Base-by-base conservation (phyloP, 2,329 filamentous ascomycete species). In the Calycina marina region DNA sequence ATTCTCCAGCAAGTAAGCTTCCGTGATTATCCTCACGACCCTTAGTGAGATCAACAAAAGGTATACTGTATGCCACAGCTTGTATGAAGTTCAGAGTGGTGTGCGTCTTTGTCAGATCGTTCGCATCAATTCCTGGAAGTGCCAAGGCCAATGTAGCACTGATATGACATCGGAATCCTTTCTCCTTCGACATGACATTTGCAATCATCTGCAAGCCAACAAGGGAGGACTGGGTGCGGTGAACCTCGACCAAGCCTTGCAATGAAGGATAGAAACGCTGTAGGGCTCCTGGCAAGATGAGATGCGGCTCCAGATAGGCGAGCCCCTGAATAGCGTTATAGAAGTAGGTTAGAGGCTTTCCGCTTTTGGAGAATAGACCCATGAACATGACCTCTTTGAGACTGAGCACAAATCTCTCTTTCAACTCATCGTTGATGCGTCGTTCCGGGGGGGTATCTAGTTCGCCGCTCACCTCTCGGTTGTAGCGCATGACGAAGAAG, bases 401-500 rank as follows among this genome's bases (percentile, higher is more conserved):
- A 40, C 84, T 82, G 22, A 86, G 60, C 17, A 98, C 90, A 51
- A 98, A 96, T 28, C 90, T 77, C 49, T 67, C 73, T 61, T 86
- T 93, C 43, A 98, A 56, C n/a, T 72, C 74, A 18, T 74, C 69
- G 40, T 75, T 90, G 43, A 98, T 75, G 45, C 65, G 77, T 33
- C 90, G 74, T 31, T 86, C 83, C 24, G 68, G 59, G 0, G 88
- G 86, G 2, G 88, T 71, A 27, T 93, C 80, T 58, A 93, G 77
- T 59, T 98, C 92, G 16, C 84, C 85, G 49, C 75, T 93, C 52
- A 81, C 78, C 57, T 98, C 90, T 32, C 88, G 75, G 52, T 98
- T 96, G 86, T 86, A 98, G 32, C 90, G 77, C 59, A 93, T 90
- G 26, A 98, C 83, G 54, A 98, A 98, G 48, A 93, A 86, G 53